Conservation (phyloP, 495 filamentous ascomycete genomes). For the Durotheca rogersii region DNA sequence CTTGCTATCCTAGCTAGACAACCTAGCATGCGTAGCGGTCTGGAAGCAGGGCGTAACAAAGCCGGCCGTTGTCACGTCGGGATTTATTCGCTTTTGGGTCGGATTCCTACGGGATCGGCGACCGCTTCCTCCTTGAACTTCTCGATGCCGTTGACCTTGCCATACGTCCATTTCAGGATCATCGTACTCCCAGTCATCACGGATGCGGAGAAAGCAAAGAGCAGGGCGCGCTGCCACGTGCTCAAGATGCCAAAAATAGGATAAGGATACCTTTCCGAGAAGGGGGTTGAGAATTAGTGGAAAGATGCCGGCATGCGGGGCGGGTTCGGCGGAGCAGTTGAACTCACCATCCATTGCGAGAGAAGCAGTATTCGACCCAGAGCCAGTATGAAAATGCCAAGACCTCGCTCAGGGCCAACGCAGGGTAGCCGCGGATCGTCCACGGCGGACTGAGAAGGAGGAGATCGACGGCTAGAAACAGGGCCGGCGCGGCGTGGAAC, state of each 20-base stretch:
- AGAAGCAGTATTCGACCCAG: slow-evolving; percentile 81
- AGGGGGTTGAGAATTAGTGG: slow-evolving; percentile 18
- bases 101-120: slow-evolving; percentile 24
- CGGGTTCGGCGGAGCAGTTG: slow-evolving; percentile 1
- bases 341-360: slow-evolving; percentile 69
- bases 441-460: slow-evolving; percentile 80
- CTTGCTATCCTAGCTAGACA: too few species aligned
- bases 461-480: slow-evolving; percentile 70
- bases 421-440: slow-evolving; percentile 62
- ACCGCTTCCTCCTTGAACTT: slow-evolving; percentile 37
- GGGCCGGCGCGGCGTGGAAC: slow-evolving; percentile 75
- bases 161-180: slow-evolving; percentile 66
- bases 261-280: slow-evolving; percentile 71
- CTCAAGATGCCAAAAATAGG: slow-evolving; percentile 70
- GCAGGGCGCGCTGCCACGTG: slow-evolving; percentile 59
- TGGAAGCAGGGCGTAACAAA: neutral
- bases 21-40: too few species aligned
- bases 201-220: slow-evolving; percentile 69
- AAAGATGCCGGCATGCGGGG: slow-evolving; percentile 3
- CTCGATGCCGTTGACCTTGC: slow-evolving; percentile 65
- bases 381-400: slow-evolving; percentile 81
- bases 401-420: slow-evolving; percentile 59
- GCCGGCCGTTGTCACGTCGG: neutral
- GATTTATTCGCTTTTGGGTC: slow-evolving; percentile 26
- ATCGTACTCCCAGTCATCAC: slow-evolving; percentile 71